A percentile compares a stretch with the other conserved stretches of the same genome.
phyloP scores from a whole-genome alignment of 495 filamentous ascomycete genomes.

The Xylaria nigripes region DNA sequence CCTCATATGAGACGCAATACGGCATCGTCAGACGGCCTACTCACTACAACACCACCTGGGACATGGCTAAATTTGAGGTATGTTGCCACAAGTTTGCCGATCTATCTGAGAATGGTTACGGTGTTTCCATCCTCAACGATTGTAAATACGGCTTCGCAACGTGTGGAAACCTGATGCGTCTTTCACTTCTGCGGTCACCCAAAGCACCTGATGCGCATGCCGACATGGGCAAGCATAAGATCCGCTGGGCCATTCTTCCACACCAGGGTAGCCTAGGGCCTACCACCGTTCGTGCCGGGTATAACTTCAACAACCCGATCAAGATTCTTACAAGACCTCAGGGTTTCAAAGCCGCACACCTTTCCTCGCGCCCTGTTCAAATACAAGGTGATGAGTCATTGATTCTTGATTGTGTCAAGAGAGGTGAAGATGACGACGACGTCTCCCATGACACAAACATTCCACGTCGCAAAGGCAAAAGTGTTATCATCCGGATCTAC shows the following conservation, averaged over 20 bases:
- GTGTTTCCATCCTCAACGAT: slow-evolving; percentile 91
- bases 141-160: slow-evolving; percentile 96
- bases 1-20: slow-evolving; percentile 93
- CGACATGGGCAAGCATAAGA: slow-evolving; percentile 86
- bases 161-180: slow-evolving; percentile 80
- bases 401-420: slow-evolving; percentile 77
- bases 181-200: slow-evolving; percentile 82
- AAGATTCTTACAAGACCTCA: slow-evolving; percentile 35
- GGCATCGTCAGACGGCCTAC: slow-evolving; percentile 83
- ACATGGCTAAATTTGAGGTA: slow-evolving; percentile 99
- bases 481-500: slow-evolving; percentile 76
- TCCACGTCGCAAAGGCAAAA: slow-evolving; percentile 58
- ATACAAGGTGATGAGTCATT: slow-evolving; percentile 52
- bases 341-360: slow-evolving; percentile 25
- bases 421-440: slow-evolving; percentile 93
- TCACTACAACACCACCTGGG: slow-evolving; percentile 95
- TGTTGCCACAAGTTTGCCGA: slow-evolving; percentile 98
- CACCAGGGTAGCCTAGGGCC: slow-evolving; percentile 63
- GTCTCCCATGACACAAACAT: slow-evolving; percentile 63
- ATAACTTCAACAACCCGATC: slow-evolving; percentile 83
- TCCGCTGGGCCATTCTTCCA: slow-evolving; percentile 88
- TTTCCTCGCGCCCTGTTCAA: slow-evolving; percentile 41
- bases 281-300: slow-evolving; percentile 72
- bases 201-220: slow-evolving; percentile 94
- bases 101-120: slow-evolving; percentile 83